These are phyloP conservation scores for Clavaria fumosa DNA, from an alignment of 768 basidiomycete genomes.

Conservation along the genomic window DNA sequence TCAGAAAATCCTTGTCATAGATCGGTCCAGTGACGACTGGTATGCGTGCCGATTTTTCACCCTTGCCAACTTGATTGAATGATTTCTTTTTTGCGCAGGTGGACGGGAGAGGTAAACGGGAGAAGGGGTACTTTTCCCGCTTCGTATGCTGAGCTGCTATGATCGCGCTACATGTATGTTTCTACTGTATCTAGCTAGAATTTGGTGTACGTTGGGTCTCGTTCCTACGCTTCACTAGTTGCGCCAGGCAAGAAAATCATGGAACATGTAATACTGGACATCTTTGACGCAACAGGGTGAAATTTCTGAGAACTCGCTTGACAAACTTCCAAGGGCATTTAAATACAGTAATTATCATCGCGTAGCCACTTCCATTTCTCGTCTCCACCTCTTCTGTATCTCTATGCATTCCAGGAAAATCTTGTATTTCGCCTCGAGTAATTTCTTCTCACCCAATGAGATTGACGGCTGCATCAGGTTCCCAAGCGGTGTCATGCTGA, in stretches of 20 bases:
- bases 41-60: constrained; percentile 14
- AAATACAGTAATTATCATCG: too few relatives aligned
- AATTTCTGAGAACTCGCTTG: too few relatives aligned
- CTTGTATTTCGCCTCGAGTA: constrained; percentile 85
- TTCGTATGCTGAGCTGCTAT: constrained; percentile 50
- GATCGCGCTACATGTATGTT: too few relatives aligned
- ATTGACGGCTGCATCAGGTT: constrained; percentile 52
- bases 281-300: too few relatives aligned
- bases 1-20: constrained; percentile 45
- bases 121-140: constrained; percentile 50
- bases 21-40: constrained; percentile 65
- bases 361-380: constrained; percentile 63
- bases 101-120: constrained; percentile 48
- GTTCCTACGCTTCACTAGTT: too few relatives aligned
- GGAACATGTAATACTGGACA: too few relatives aligned
- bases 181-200: too few relatives aligned
- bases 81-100: constrained; percentile 28
- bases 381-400: constrained; percentile 78
- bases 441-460: constrained; percentile 44
- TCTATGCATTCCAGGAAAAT: constrained; percentile 85
- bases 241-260: too few relatives aligned
- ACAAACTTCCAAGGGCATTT: too few relatives aligned
- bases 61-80: constrained; percentile 5
- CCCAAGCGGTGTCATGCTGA: constrained; percentile 85
- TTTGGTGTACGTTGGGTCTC: too few relatives aligned